These are phyloP conservation scores for Pulveroboletus sp. DNA, from an alignment of 768 basidiomycete genomes.

Conservation along the genomic window DNA sequence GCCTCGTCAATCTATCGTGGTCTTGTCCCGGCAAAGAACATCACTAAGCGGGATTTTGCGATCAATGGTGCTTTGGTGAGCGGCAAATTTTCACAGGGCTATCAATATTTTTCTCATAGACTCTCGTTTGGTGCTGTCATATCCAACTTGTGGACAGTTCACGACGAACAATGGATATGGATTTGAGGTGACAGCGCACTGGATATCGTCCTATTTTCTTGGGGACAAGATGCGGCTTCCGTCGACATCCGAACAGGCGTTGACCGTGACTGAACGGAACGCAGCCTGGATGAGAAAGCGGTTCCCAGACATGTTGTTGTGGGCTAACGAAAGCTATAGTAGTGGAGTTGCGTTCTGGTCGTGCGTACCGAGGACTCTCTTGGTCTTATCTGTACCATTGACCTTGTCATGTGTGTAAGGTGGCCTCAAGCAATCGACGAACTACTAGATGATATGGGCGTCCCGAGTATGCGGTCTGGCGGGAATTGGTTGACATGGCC, in stretches of 20 bases:
- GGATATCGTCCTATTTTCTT: slow-evolving; percentile 64
- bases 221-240: slow-evolving; percentile 52
- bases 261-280: slow-evolving; percentile 39
- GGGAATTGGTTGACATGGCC: slow-evolving; percentile 69
- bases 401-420: slow-evolving; percentile 28
- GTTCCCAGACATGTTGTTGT: slow-evolving; percentile 49
- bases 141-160: slow-evolving; percentile 38
- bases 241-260: slow-evolving; percentile 43
- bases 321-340: slow-evolving; percentile 54
- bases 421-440: slow-evolving; percentile 63
- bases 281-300: slow-evolving; percentile 56
- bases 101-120: not conserved
- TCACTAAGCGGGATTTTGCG: slow-evolving; percentile 55
- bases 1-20: slow-evolving; percentile 57
- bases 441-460: slow-evolving; percentile 57
- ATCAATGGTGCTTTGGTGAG: slow-evolving; percentile 61
- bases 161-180: slow-evolving; percentile 54
- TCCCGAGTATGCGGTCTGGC: slow-evolving; percentile 50
- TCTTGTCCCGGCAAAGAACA: slow-evolving; percentile 59
- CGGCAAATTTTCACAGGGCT: not conserved
- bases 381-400: not conserved
- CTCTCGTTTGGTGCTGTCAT: not conserved
- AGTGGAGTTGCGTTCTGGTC: slow-evolving; percentile 48
- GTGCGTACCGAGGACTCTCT: slow-evolving; percentile 34
- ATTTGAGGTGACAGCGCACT: slow-evolving; percentile 55